Evolutionary conservation across 257 asterid genomes (phyloP), one percentile per base, ranked within the genome.

Genomic region (Ophiorrhiza pumila): DNA sequence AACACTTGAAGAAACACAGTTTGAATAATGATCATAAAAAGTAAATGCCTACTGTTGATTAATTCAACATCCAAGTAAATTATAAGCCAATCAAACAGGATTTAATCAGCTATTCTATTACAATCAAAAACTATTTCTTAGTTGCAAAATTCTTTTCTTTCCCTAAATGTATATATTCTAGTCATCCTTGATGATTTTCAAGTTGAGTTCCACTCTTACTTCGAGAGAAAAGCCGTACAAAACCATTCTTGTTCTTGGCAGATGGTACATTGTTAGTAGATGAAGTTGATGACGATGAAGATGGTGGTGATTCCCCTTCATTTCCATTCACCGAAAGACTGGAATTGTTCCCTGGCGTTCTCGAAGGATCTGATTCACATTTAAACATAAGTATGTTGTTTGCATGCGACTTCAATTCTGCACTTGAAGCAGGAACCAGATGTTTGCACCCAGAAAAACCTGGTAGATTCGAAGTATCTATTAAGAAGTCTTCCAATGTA

Each of bases 401-500:
- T 22, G 76, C 67, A 55, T 84, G 85, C 27, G 70, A 50, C 61
- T 85, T 81, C 86, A 85, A 78, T 43, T 84, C 84, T 35, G 69
- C 78, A 46, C 65, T 68, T 32, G 66, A 49, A 34, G 67, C 72
- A 57, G 84, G 76, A 68, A 53, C 66, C 32, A 80, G 34, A 25
- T 79, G 22, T 53, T 77, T 81, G 78, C 39, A 75, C 32, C 77
- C 76, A n/a, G 90, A 83, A 70, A 80, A 67, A 10, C 89, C 94
- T 2, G 94, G 92, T 53, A 89, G 82, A 76, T 71, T 85, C 45
- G 93, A 83, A 22, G 91, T 86, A 82, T 91, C 97, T 23, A 82
- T 89, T 83, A 89, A 83, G 88, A 91, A 91, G 75, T 91, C 93
- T 83, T 89, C 94, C 83, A 89, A 83, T 31, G 95, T 89, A 69